These are phyloP conservation scores for Cyanidium caldarium DNA, from an alignment of 23 red algal species.

Conservation along the genomic window DNA sequence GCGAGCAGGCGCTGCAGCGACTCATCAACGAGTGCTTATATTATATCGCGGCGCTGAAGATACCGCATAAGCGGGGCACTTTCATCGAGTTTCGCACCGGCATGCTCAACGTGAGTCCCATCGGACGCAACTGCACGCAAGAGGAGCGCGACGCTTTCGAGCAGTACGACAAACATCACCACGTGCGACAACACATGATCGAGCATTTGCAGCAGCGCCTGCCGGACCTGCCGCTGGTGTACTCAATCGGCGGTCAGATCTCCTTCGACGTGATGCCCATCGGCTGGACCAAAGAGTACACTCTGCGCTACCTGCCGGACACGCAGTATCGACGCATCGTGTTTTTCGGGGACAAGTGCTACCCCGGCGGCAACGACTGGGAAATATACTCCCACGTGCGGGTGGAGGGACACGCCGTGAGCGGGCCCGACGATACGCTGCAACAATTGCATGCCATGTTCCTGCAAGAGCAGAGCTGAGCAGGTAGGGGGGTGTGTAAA, in stretches of 20 bases:
- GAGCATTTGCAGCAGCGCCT: constrained; percentile 58
- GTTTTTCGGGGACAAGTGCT: constrained; percentile 98
- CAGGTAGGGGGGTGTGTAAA: too few relatives aligned
- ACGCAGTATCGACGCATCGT: constrained; percentile 46
- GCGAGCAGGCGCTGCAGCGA: constrained; percentile 58
- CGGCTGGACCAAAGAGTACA: constrained; percentile 95
- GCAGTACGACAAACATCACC: constrained; percentile 47
- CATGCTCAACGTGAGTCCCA: constrained; percentile 93
- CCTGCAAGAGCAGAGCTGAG: too few relatives aligned
- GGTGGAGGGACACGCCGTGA: constrained; percentile 56
- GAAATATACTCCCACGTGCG: constrained; percentile 68
- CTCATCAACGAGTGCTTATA: constrained; percentile 75
- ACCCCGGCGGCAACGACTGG: constrained; percentile 84
- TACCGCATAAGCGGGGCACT: constrained; percentile 91
- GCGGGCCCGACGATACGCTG: constrained; percentile 56
- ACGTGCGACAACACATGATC: constrained; percentile 51
- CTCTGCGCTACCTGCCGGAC: constrained; percentile 49
- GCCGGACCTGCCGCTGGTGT: constrained; percentile 40
- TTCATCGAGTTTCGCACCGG: constrained; percentile 99
- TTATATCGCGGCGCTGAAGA: constrained; percentile 68
- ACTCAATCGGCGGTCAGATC: constrained; percentile 97
- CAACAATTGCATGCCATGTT: neutral
- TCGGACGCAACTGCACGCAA: constrained; percentile 92
- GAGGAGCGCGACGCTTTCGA: constrained; percentile 84
- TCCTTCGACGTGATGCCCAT: constrained; percentile 89